A percentile compares a stretch with the other conserved stretches of the same genome.
These are phyloP conservation scores for Nannochloris sp. DNA, from an alignment of 139 green algal genomes.

Conservation along the genomic window DNA sequence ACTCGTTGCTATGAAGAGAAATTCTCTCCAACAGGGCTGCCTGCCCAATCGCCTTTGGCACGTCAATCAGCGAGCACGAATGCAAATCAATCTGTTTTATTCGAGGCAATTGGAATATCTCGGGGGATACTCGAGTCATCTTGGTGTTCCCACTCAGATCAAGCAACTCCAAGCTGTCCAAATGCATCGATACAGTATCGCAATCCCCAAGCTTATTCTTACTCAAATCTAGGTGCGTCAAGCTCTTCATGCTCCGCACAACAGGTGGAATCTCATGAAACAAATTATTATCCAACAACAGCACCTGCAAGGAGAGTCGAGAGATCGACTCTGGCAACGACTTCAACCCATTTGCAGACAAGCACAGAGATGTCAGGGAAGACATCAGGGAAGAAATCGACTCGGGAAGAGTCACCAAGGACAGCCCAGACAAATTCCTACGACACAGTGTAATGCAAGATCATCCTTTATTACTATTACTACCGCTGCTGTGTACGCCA, in stretches of 20 bases:
- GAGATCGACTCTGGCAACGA: constrained; percentile 10
- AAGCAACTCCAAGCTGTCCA: constrained; percentile 18
- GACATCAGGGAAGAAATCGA: neutral
- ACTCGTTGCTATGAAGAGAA: constrained; percentile 29
- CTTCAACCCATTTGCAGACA: constrained; percentile 25
- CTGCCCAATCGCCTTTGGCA: constrained; percentile 12
- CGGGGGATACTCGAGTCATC: constrained; percentile 3
- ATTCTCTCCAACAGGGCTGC: constrained; percentile 18
- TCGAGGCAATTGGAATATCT: constrained; percentile 13
- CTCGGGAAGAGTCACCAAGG: neutral
- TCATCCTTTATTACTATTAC: too few relatives aligned
- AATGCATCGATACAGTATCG: neutral
- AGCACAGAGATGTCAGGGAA: constrained; percentile 9
- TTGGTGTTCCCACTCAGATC: constrained; percentile 23
- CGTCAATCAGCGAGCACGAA: constrained; percentile 7
- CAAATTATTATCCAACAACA: constrained; percentile 19
- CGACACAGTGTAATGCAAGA: neutral
- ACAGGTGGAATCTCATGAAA: constrained; percentile 14
- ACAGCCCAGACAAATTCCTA: neutral
- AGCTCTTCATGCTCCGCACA: constrained; percentile 1
- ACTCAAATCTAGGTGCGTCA: constrained; percentile 22
- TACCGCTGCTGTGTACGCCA: too few relatives aligned
- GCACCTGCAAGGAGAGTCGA: constrained; percentile 2
- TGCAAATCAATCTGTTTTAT: constrained; percentile 24
- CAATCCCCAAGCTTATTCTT: constrained; percentile 10